Conservation (phyloP, 768 basidiomycete species). For the Galerina marginata region DNA sequence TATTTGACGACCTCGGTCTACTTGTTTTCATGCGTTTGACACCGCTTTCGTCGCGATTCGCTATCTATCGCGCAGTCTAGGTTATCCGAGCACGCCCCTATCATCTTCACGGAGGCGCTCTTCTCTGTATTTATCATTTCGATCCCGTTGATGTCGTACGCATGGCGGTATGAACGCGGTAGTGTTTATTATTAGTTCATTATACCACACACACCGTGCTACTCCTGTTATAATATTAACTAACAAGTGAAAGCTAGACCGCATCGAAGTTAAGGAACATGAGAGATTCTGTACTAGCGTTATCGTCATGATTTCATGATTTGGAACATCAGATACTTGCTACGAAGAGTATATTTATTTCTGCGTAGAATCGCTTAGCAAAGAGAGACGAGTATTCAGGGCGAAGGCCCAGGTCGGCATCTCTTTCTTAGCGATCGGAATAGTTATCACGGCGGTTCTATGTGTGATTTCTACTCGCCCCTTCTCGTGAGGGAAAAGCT, state of each 20-base stretch:
- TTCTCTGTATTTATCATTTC: slow-evolving; percentile 13
- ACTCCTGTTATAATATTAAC: too few relatives aligned
- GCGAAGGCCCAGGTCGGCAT: background rate
- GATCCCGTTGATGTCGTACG: slow-evolving; percentile 21
- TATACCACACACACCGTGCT: background rate
- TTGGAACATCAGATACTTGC: slow-evolving; percentile 1
- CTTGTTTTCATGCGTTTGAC: background rate
- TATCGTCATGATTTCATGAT: too few relatives aligned
- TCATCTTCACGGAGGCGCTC: slow-evolving; percentile 13
- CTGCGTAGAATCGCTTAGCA: background rate
- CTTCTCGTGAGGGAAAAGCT: slow-evolving; percentile 19
- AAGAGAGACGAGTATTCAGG: slow-evolving; percentile 16
- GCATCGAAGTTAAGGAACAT: background rate
- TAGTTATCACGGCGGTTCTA: slow-evolving; percentile 15
- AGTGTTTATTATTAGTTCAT: slow-evolving; percentile 14
- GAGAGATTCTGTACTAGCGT: background rate
- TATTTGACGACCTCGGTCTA: background rate
- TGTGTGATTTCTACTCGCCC: slow-evolving; percentile 10
- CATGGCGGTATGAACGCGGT: slow-evolving; percentile 16
- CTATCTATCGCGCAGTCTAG: slow-evolving; percentile 7
- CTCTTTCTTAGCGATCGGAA: slow-evolving; percentile 15
- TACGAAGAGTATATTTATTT: background rate
- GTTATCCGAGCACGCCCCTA: slow-evolving; percentile 13
- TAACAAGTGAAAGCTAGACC: background rate
- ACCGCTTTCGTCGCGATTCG: background rate